These are phyloP conservation scores for Pythium utonaiense DNA, from an alignment of 352 stramenopile genomes.

Conservation along the genomic window DNA sequence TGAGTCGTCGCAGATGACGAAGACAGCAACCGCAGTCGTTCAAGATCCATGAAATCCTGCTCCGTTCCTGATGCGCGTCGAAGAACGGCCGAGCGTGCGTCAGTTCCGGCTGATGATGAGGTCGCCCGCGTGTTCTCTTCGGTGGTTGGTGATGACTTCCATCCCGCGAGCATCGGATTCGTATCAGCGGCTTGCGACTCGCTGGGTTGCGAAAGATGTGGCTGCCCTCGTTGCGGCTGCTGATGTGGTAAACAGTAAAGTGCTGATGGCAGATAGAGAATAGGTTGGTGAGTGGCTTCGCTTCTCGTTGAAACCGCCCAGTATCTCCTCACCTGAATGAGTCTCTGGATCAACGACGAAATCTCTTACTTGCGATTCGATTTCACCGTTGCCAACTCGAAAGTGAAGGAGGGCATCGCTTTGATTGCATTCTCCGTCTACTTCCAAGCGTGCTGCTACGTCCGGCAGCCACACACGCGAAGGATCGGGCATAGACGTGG, in stretches of 20 bases:
- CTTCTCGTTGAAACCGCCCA: neutral
- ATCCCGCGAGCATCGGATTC: neutral
- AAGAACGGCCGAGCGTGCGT: neutral
- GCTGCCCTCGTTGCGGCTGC: neutral
- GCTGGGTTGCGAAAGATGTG: neutral
- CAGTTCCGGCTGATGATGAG: neutral
- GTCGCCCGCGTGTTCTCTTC: neutral
- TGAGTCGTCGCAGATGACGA: slow-evolving; percentile 16
- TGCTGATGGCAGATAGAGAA: neutral
- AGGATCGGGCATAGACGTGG: slow-evolving; percentile 27
- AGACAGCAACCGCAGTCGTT: slow-evolving; percentile 25
- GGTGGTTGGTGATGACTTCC: neutral
- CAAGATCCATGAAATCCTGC: slow-evolving; percentile 25
- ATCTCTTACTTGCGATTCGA: slow-evolving; percentile 1
- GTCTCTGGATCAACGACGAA: slow-evolving; percentile 12
- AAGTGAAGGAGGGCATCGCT: slow-evolving; percentile 13
- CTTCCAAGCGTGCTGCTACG: neutral
- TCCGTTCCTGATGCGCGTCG: neutral
- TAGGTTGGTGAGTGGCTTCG: neutral
- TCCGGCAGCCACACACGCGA: slow-evolving; percentile 2
- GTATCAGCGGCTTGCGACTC: neutral
- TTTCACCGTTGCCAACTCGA: slow-evolving; percentile 15
- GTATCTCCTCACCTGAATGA: slow-evolving; percentile 11
- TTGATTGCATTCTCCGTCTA: neutral
- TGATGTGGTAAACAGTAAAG: neutral